Percentiles rank a stretch among this genome's conserved stretches.
These are phyloP conservation scores for Massarina eburnea DNA, from an alignment of 2,329 filamentous ascomycete species.

Conservation along the genomic window DNA sequence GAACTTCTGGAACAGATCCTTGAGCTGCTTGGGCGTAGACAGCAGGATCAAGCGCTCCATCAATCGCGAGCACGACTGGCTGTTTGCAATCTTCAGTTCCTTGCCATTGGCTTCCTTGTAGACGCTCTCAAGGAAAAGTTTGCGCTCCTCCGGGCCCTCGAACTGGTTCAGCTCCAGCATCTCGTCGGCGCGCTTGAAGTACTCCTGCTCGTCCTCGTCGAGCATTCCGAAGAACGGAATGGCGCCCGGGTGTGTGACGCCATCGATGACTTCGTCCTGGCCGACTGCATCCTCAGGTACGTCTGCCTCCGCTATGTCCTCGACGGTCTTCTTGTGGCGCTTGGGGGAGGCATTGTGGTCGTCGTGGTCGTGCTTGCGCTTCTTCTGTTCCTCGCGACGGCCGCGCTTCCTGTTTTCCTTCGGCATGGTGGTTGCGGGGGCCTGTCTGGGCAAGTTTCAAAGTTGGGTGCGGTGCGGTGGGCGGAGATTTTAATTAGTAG, in stretches of 20 bases:
- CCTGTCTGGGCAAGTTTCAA: background rate
- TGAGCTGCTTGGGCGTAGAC: constrained; percentile 77
- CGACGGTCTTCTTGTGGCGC: constrained; percentile 24
- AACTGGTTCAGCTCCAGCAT: constrained; percentile 90
- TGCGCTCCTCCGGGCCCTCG: constrained; percentile 64
- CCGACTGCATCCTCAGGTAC: constrained; percentile 14
- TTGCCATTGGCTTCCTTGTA: constrained; percentile 86
- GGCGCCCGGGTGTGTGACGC: constrained; percentile 50
- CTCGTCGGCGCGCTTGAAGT: constrained; percentile 88
- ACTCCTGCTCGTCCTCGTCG: constrained; percentile 90
- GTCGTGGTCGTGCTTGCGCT: constrained; percentile 52
- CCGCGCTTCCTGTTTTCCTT: constrained; percentile 62
- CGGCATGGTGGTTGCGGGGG: constrained; percentile 50
- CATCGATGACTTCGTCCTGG: constrained; percentile 31
- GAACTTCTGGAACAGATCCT: constrained; percentile 83
- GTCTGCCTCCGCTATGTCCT: constrained; percentile 8
- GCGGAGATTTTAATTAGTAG: background rate
- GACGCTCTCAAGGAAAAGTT: constrained; percentile 69
- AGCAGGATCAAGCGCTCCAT: constrained; percentile 89
- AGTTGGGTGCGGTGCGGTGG: background rate
- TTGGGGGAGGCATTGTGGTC: constrained; percentile 42
- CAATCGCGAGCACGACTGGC: constrained; percentile 89
- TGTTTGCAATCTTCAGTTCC: constrained; percentile 93
- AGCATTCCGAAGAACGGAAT: constrained; percentile 90
- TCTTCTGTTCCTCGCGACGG: constrained; percentile 55